Evolutionary conservation across 805 yeast genomes (phyloP).

Genomic region (Metschnikowia bowlesiae): DNA sequence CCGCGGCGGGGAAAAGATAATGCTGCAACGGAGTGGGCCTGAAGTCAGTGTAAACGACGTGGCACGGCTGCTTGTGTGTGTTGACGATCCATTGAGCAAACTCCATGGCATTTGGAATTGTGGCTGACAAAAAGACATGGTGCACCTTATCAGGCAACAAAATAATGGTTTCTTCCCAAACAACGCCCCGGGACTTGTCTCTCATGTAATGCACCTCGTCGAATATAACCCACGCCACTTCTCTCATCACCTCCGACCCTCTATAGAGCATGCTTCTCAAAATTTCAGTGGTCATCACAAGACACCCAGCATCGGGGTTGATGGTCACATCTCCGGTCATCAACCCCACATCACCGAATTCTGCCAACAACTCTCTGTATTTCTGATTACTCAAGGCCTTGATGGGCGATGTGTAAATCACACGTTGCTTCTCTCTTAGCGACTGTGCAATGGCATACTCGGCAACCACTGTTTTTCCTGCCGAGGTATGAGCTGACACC

Average conservation of each 20-base stretch:
- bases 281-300: constrained; percentile 99
- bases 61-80: constrained; percentile 94
- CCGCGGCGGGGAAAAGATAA: constrained; percentile 96
- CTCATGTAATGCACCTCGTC: constrained; percentile 99
- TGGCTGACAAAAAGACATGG: constrained; percentile 89
- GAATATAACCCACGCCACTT: constrained; percentile 97
- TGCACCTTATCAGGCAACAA: constrained; percentile 93
- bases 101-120: constrained; percentile 97
- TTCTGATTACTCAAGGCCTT: constrained; percentile 94
- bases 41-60: constrained; percentile 96
- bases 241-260: constrained; percentile 97
- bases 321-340: constrained; percentile 99
- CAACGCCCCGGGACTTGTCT: constrained; percentile 97
- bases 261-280: constrained; percentile 92
- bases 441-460: constrained; percentile 97
- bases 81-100: constrained; percentile 98
- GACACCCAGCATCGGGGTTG: constrained; percentile 96
- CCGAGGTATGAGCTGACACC: constrained; percentile 97
- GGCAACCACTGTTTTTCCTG: constrained; percentile 96
- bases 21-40: constrained; percentile 99
- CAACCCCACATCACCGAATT: constrained; percentile 94
- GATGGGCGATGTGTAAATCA: constrained; percentile 92
- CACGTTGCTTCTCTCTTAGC: constrained; percentile 85
- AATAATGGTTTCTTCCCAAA: constrained; percentile 98
- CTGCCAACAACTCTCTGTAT: constrained; percentile 85